phyloP scores from a whole-genome alignment of 345 rosid species.

The Microthlaspi erraticum region DNA sequence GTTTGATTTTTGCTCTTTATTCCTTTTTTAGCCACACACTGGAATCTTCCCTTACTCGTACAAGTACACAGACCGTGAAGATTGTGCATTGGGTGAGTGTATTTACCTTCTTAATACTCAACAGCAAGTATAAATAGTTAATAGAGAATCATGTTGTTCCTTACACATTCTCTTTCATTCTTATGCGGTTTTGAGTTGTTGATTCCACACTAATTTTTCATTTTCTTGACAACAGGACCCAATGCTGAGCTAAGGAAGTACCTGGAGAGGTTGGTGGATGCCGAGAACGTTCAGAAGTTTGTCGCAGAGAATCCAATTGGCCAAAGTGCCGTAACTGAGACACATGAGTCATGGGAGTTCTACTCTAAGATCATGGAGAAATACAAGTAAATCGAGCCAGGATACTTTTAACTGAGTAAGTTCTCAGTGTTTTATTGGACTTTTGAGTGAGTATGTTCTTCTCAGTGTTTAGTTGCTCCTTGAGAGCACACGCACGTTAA shows the following conservation, averaged over 20 bases:
- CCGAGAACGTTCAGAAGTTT: slow-evolving; percentile 58
- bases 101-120: slow-evolving; percentile 6
- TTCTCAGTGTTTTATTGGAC: not conserved
- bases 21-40: slow-evolving; percentile 61
- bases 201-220: not conserved
- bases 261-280: slow-evolving; percentile 63
- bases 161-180: not conserved
- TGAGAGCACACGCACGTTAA: not conserved
- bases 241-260: slow-evolving; percentile 73
- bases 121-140: not conserved
- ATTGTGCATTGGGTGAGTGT: slow-evolving; percentile 78
- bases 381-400: not conserved
- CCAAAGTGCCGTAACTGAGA: slow-evolving; percentile 61
- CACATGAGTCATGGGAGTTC: slow-evolving; percentile 59
- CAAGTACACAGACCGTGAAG: slow-evolving; percentile 44
- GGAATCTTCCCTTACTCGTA: slow-evolving; percentile 74
- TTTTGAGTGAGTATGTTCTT: not conserved
- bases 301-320: slow-evolving; percentile 77
- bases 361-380: slow-evolving; percentile 49
- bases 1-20: slow-evolving; percentile 11
- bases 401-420: not conserved
- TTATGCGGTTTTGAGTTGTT: not conserved
- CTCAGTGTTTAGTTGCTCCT: not conserved
- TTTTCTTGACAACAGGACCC: slow-evolving; percentile 54
- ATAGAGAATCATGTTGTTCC: slow-evolving; percentile 9